phyloP scores from a whole-genome alignment of 2,329 filamentous ascomycete genomes.

The Periglandula ipomoeae region DNA sequence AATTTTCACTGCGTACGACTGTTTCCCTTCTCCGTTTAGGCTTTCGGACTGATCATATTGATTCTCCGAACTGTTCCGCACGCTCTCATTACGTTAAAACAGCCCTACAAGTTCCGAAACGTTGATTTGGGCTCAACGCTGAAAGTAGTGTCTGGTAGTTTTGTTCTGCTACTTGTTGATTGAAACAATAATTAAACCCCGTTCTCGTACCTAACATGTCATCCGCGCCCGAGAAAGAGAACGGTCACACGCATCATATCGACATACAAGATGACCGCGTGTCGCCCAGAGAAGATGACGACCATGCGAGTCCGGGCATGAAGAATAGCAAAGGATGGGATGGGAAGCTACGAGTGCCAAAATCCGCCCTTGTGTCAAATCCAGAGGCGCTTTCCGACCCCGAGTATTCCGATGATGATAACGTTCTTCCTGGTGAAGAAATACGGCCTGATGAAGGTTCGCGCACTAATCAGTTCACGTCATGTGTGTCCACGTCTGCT shows the following conservation, averaged over 20 bases:
- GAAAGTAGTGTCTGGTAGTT: too few relatives aligned
- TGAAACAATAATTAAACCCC: too few relatives aligned
- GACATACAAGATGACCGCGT: constrained; percentile 37
- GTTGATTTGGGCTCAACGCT: too few relatives aligned
- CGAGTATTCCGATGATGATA: constrained; percentile 69
- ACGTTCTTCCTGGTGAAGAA: constrained; percentile 60
- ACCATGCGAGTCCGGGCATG: constrained; percentile 36
- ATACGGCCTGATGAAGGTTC: constrained; percentile 76
- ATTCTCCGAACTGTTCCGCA: too few relatives aligned
- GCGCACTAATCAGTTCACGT: constrained; percentile 8
- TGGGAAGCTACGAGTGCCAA: constrained; percentile 69
- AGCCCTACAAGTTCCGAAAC: too few relatives aligned
- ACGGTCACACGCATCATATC: constrained; percentile 34
- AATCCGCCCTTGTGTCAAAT: constrained; percentile 53
- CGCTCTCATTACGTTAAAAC: too few relatives aligned
- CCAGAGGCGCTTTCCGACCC: constrained; percentile 76
- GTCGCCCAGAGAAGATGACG: constrained; percentile 27
- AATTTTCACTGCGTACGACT: too few relatives aligned
- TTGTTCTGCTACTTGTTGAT: too few relatives aligned
- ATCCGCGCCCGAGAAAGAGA: constrained; percentile 28
- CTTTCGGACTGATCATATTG: too few relatives aligned
- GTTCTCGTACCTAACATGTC: constrained; percentile 1
- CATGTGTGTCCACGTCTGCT: constrained; percentile 3
- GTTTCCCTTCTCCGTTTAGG: too few relatives aligned
- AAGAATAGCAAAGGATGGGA: constrained; percentile 68